phyloP scores from a whole-genome alignment of 176 grass and related monocot genomes.

The Oryza glaberrima region DNA sequence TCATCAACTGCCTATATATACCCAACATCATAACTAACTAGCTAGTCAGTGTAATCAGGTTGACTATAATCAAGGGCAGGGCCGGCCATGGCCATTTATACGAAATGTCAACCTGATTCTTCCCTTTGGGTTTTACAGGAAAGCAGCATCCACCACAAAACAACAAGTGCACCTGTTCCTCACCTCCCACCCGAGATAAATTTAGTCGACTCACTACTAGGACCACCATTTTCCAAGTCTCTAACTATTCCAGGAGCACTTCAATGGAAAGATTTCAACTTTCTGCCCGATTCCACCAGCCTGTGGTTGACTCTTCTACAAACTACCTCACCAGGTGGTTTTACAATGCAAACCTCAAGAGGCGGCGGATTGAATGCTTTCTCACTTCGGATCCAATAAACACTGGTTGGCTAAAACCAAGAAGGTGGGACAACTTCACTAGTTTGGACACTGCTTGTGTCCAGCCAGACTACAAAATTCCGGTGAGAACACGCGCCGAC shows the following conservation, averaged over 20 bases:
- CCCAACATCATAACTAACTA: neutral
- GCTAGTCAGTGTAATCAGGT: neutral
- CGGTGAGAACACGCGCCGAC: constrained; percentile 54
- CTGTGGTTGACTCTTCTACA: constrained; percentile 9
- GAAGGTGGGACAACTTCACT: constrained; percentile 51
- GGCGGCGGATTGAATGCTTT: constrained; percentile 59
- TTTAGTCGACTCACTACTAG: constrained; percentile 42
- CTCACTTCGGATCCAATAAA: constrained; percentile 47
- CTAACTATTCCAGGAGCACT: constrained; percentile 35
- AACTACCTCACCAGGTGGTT: constrained; percentile 9
- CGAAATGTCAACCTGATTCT: neutral
- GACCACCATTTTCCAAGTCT: constrained; percentile 40
- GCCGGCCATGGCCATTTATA: neutral
- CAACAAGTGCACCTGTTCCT: constrained; percentile 39
- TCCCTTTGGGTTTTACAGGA: constrained; percentile 36
- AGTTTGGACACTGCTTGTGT: constrained; percentile 25
- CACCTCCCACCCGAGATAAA: constrained; percentile 26
- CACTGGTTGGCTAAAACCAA: constrained; percentile 54
- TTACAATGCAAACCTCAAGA: constrained; percentile 40
- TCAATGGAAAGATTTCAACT: constrained; percentile 1
- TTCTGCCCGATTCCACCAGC: constrained; percentile 23
- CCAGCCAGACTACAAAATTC: constrained; percentile 37
- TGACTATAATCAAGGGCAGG: neutral
- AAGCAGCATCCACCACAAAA: constrained; percentile 49
- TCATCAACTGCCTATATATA: neutral